phyloP scores from a whole-genome alignment of 1,284 basidiomycete genomes.

The Vanrija sp. region DNA sequence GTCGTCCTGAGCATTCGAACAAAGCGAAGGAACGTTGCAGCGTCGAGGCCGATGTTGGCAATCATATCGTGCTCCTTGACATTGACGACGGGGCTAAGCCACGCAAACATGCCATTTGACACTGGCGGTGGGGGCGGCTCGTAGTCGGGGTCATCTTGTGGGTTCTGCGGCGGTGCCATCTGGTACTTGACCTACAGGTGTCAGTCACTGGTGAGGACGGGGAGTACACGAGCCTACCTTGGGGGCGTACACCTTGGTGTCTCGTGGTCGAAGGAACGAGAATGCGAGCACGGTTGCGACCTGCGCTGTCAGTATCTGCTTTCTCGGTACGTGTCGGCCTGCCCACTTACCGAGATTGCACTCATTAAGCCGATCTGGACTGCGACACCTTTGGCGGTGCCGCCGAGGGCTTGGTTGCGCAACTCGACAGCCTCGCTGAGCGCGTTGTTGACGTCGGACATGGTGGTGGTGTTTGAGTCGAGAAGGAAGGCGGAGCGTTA shows the following conservation, averaged over 20 bases:
- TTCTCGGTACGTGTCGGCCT: neutral
- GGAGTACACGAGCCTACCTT: constrained; percentile 48
- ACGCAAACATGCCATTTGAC: constrained; percentile 74
- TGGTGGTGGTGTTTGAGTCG: constrained; percentile 9
- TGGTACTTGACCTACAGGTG: constrained; percentile 69
- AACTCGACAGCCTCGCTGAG: constrained; percentile 29
- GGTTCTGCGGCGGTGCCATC: constrained; percentile 30
- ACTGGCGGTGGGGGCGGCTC: constrained; percentile 55
- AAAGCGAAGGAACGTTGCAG: constrained; percentile 87
- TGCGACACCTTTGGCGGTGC: constrained; percentile 67
- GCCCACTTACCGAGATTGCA: constrained; percentile 59
- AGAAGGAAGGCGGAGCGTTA: neutral
- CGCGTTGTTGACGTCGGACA: constrained; percentile 22
- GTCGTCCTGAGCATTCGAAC: constrained; percentile 68
- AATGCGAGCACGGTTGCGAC: constrained; percentile 64
- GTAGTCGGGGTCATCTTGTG: constrained; percentile 39
- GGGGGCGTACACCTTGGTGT: constrained; percentile 56
- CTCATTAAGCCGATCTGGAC: constrained; percentile 74
- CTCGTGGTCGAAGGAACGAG: constrained; percentile 70
- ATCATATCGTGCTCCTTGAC: constrained; percentile 83
- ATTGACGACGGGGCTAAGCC: constrained; percentile 80
- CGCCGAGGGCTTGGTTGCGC: constrained; percentile 40
- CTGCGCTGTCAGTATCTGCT: constrained; percentile 26
- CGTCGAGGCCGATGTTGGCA: constrained; percentile 88
- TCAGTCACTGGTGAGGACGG: neutral